A percentile compares a stretch with the other conserved stretches of the same genome.
Conservation (phyloP, 176 grass and related monocot species). For the Stipa capillata region DNA sequence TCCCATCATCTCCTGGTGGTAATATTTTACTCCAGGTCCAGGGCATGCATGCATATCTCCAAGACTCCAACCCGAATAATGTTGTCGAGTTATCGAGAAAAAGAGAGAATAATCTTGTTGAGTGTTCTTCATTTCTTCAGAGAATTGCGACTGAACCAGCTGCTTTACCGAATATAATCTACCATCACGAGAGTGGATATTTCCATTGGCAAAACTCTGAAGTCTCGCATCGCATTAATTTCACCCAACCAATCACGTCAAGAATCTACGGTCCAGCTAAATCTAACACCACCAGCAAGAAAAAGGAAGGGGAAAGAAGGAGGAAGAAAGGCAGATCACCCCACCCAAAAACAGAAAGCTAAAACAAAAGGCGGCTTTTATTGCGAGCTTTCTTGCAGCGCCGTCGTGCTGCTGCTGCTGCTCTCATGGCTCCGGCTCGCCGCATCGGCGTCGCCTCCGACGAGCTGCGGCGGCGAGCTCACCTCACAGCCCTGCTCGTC, state of each 20-base stretch:
- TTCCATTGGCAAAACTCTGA: not conserved
- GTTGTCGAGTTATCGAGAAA: not conserved
- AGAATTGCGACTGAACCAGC: not conserved
- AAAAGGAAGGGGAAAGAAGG: not conserved
- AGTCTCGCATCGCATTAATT: not conserved
- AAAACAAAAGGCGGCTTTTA: constrained; percentile 4
- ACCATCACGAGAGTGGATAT: not conserved
- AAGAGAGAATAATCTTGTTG: not conserved
- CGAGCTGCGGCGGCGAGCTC: not conserved
- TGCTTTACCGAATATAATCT: not conserved
- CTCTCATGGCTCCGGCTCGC: not conserved
- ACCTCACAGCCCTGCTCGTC: not conserved
- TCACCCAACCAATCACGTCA: constrained; percentile 24
- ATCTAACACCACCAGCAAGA: constrained; percentile 17
- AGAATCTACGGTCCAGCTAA: constrained; percentile 35
- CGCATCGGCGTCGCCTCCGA: not conserved
- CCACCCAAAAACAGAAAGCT: not conserved
- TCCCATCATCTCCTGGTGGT: not conserved
- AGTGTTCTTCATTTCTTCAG: not conserved
- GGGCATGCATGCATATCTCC: too few relatives aligned
- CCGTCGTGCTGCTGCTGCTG: constrained; percentile 9
- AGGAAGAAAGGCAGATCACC: not conserved
- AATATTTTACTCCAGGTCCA: not conserved
- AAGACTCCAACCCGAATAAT: too few relatives aligned
- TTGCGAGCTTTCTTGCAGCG: constrained; percentile 25